phyloP scores from a whole-genome alignment of 176 grass and related monocot species.

The Eragrostis nindensis region DNA sequence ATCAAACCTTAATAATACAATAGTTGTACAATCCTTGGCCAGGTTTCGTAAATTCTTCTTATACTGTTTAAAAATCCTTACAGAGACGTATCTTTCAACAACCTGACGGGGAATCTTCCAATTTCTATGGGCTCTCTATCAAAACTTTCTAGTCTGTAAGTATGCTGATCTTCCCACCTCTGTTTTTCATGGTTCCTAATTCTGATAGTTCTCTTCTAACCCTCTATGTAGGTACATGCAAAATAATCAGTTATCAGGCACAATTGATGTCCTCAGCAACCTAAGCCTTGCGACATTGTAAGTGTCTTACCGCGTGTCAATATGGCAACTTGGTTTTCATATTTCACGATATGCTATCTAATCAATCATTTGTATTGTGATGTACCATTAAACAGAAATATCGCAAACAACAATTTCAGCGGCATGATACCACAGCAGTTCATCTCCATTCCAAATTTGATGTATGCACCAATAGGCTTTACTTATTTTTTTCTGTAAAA shows the following conservation, averaged over 20 bases:
- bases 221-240: constrained; percentile 66
- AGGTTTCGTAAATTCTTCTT: constrained; percentile 38
- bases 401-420: constrained; percentile 90
- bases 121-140: constrained; percentile 66
- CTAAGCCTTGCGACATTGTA: constrained; percentile 85
- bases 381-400: constrained; percentile 66
- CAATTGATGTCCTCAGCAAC: constrained; percentile 68
- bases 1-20: background rate
- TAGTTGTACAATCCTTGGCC: background rate
- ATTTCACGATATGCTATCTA: background rate
- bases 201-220: constrained; percentile 24
- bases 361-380: background rate
- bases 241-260: constrained; percentile 79
- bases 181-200: constrained; percentile 26
- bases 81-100: constrained; percentile 96
- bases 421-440: constrained; percentile 80
- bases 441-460: constrained; percentile 80
- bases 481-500: constrained; percentile 11
- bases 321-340: background rate
- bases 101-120: constrained; percentile 71
- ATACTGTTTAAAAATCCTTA: constrained; percentile 27
- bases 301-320: constrained; percentile 36
- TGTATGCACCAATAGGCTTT: constrained; percentile 51
- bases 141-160: constrained; percentile 90
- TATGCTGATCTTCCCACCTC: constrained; percentile 18